Evolutionary conservation across 768 basidiomycete species (phyloP).

Genomic region (Leucocoprinus sp.): DNA sequence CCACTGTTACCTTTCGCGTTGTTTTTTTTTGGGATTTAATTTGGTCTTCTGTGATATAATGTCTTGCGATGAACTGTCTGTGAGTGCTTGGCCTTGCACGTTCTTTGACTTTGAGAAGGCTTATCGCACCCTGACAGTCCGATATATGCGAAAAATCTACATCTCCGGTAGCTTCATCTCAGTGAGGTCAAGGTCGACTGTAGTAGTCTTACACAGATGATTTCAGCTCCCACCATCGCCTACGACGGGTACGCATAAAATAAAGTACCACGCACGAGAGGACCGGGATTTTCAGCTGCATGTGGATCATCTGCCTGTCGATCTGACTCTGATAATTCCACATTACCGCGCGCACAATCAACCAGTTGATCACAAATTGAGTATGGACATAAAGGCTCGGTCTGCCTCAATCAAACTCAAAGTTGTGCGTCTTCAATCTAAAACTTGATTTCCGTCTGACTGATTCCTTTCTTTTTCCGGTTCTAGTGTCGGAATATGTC

Average conservation of each 20-base stretch:
- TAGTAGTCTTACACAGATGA: constrained; percentile 3
- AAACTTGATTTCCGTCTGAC: constrained; percentile 2
- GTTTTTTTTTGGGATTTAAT: background rate
- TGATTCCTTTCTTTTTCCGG: constrained; percentile 12
- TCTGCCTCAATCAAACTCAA: constrained; percentile 54
- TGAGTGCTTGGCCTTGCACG: background rate
- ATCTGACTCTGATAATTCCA: constrained; percentile 62
- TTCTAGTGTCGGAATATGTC: constrained; percentile 49
- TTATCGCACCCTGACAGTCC: constrained; percentile 12
- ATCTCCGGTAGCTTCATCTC: constrained; percentile 15
- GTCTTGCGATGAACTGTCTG: constrained; percentile 7
- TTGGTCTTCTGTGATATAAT: constrained; percentile 4
- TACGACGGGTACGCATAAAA: constrained; percentile 46
- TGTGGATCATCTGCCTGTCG: constrained; percentile 41
- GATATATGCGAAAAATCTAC: constrained; percentile 20
- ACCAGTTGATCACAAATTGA: constrained; percentile 63
- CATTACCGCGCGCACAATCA: constrained; percentile 74
- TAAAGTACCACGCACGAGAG: constrained; percentile 52
- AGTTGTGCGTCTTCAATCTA: constrained; percentile 45
- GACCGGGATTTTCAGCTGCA: constrained; percentile 65
- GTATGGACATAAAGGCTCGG: constrained; percentile 54
- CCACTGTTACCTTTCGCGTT: background rate
- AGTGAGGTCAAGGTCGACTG: background rate
- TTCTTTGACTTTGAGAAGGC: background rate
- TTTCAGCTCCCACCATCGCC: constrained; percentile 14